phyloP scores from a whole-genome alignment of 2,329 filamentous ascomycete species.

The Pseudogymnoascus sp. region DNA sequence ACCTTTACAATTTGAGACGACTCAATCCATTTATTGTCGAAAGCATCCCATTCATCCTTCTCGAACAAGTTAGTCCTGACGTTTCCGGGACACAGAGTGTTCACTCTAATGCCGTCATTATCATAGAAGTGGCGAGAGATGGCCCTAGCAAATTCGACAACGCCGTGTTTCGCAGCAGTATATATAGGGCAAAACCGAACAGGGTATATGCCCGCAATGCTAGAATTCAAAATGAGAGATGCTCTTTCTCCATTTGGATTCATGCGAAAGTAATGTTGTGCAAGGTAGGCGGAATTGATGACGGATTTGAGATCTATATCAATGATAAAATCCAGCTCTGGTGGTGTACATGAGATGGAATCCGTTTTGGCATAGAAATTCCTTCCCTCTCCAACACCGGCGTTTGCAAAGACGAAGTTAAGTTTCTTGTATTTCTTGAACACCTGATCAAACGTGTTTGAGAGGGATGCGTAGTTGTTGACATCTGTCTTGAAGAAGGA shows the following conservation, averaged over 20 bases:
- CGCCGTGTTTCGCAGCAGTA: constrained; percentile 11
- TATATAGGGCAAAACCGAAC: constrained; percentile 13
- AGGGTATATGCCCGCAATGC: constrained; percentile 12
- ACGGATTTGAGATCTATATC: background rate
- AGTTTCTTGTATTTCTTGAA: background rate
- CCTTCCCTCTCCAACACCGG: constrained; percentile 10
- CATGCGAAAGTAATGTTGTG: background rate
- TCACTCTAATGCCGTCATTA: constrained; percentile 11
- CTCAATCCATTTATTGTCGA: constrained; percentile 5
- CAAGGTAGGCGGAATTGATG: background rate
- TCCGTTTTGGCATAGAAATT: constrained; percentile 12
- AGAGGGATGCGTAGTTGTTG: constrained; percentile 9
- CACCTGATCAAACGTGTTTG: constrained; percentile 5
- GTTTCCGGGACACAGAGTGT: constrained; percentile 10
- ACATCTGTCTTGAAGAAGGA: constrained; percentile 10
- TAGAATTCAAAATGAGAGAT: constrained; percentile 8
- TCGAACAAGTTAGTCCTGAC: constrained; percentile 10
- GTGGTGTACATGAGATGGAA: background rate
- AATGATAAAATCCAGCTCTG: background rate
- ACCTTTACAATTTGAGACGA: constrained; percentile 7
- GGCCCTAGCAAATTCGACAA: constrained; percentile 8
- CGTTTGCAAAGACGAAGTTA: constrained; percentile 14
- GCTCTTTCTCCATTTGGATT: background rate
- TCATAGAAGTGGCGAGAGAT: constrained; percentile 11
- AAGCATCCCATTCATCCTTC: constrained; percentile 11